These are phyloP conservation scores for Hypoxylon lienhwacheense DNA, from an alignment of 495 filamentous ascomycete genomes.

Conservation along the genomic window DNA sequence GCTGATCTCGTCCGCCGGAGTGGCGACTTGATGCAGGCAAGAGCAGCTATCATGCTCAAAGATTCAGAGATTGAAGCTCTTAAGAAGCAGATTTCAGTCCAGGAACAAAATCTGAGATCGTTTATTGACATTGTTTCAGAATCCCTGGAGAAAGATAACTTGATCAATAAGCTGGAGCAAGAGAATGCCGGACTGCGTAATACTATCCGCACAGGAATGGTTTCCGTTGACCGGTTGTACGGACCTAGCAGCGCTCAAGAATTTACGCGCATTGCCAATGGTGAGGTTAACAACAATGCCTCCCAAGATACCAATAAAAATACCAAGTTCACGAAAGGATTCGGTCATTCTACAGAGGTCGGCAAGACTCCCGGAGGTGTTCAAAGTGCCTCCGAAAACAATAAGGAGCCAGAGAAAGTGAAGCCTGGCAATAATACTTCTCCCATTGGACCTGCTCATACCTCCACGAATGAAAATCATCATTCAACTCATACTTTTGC, in stretches of 20 bases:
- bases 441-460: no score
- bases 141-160: neutral
- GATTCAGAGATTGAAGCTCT: constrained; percentile 4
- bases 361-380: no score
- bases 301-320: neutral
- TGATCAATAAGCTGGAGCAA: neutral
- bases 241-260: constrained; percentile 3
- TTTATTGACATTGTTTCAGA: neutral
- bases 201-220: constrained; percentile 10
- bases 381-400: no score
- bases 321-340: no score
- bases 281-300: neutral
- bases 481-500: neutral
- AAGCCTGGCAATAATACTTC: no score
- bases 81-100: neutral
- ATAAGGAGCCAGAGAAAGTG: no score
- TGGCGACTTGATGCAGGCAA: constrained; percentile 6
- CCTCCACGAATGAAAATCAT: no score
- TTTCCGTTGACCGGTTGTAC: constrained; percentile 11
- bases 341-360: no score
- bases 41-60: neutral
- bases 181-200: constrained; percentile 8
- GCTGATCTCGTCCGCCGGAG: constrained; percentile 4
- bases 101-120: neutral
- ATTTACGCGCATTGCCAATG: neutral